Conservation (phyloP, 192 early-diverging fungal genomes). For the Ambispora gerdemannii region DNA sequence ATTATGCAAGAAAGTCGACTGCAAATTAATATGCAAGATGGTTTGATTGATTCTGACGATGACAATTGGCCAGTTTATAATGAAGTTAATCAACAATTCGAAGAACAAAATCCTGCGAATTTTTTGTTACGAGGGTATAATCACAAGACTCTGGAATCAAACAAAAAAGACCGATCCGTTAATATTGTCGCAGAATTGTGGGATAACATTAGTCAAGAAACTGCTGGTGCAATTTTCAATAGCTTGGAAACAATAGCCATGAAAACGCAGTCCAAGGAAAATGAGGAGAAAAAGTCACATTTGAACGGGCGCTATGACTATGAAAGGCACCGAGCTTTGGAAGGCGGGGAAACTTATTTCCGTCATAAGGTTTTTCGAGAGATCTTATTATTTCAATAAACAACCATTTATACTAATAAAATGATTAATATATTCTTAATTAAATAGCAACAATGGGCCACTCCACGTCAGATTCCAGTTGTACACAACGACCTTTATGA, state of each 20-base stretch:
- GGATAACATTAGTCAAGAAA: neutral
- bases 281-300: neutral
- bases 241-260: neutral
- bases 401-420: no score
- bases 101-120: neutral
- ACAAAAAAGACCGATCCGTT: neutral
- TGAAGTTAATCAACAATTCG: neutral
- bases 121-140: neutral
- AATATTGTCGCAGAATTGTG: neutral
- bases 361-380: constrained; percentile 1
- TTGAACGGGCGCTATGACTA: constrained; percentile 20
- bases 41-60: constrained; percentile 3
- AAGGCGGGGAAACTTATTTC: neutral
- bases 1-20: neutral
- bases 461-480: neutral
- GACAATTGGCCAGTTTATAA: constrained; percentile 2
- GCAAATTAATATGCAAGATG: neutral
- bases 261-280: neutral
- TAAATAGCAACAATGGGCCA: constrained; percentile 13
- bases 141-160: neutral
- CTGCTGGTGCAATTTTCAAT: neutral
- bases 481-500: neutral
- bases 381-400: neutral
- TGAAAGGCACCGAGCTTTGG: neutral
- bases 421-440: neutral